A percentile compares a stretch with the other conserved stretches of the same genome.
Evolutionary conservation across 1,284 basidiomycete species (phyloP).

Genomic region (Mycosarcoma mackinlayi): DNA sequence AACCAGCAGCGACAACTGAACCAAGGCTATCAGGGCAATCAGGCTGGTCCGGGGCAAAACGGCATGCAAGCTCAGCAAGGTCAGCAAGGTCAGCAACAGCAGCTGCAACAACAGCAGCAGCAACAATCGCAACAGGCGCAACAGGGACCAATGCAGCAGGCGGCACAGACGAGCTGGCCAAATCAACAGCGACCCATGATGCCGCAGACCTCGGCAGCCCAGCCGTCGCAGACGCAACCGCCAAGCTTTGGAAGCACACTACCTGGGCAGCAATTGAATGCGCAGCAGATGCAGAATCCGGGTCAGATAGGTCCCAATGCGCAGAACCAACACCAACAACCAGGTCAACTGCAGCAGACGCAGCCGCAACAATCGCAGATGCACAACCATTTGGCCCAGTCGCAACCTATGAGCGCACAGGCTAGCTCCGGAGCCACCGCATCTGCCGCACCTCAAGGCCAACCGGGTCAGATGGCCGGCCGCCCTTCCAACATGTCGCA

Average conservation of each 20-base stretch:
- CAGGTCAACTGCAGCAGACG: slow-evolving; percentile 25
- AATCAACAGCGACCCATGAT: slow-evolving; percentile 32
- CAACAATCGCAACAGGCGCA: slow-evolving; percentile 6
- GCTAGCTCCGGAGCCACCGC: slow-evolving; percentile 8
- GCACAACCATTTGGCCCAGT: slow-evolving; percentile 31
- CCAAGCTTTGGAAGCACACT: slow-evolving; percentile 19
- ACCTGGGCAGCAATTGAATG: slow-evolving; percentile 12
- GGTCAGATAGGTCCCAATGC: slow-evolving; percentile 6
- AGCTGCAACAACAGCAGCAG: slow-evolving; percentile 20
- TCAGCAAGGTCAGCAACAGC: slow-evolving; percentile 26
- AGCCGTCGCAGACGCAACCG: slow-evolving; percentile 28
- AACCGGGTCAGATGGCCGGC: slow-evolving; percentile 35
- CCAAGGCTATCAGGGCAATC: slow-evolving; percentile 29
- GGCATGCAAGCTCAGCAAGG: too few relatives aligned
- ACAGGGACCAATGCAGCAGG: slow-evolving; percentile 16
- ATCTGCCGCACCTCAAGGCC: slow-evolving; percentile 14
- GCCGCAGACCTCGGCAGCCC: slow-evolving; percentile 29
- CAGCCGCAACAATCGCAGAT: slow-evolving; percentile 30
- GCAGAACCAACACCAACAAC: slow-evolving; percentile 25
- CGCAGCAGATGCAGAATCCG: slow-evolving; percentile 29
- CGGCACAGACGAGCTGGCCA: slow-evolving; percentile 28
- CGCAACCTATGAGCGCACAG: slow-evolving; percentile 15
- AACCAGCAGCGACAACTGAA: slow-evolving; percentile 45
- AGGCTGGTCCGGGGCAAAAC: slow-evolving; percentile 19
- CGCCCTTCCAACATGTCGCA: slow-evolving; percentile 46